Evolutionary conservation across 2,329 filamentous ascomycete genomes (phyloP), one percentile per base, ranked within the genome.

Genomic region (Monilinia vaccinii-corymbosi): DNA sequence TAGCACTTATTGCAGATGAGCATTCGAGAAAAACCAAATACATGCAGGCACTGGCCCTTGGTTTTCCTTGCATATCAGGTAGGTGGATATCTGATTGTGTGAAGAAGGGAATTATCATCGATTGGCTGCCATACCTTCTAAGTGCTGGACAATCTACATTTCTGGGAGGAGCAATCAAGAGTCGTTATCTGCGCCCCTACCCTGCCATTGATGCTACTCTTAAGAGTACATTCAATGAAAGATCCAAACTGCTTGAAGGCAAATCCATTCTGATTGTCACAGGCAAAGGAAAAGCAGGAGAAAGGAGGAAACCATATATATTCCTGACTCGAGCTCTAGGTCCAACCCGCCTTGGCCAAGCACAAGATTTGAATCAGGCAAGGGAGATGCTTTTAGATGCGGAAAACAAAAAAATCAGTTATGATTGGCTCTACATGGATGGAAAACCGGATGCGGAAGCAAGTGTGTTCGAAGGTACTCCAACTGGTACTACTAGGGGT

Each of bases 11-110:
- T 62, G 87, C 92, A 0, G 90, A 97, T 69, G 82, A 84, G 5
- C 88, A 96, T 71, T 94, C 89, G 8, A 85, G 93, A 50, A 91
- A 91, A 64, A 83, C 86, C 53, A 99, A 97, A 71, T 97, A 94
- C 72, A 89, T 97, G 79, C 92, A 97, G 74, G 94, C 94, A 0
- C 81, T 99, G 2, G 92, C 94, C 0, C 81, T 99, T 0, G 91
- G 90, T 0, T 75, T 99, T 0, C 94, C 94, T 0, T 96, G 92
- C 68, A 78, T 99, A 1, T 87, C 90, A 7, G 81, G 85, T 7
- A 85, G 86, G 58, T 99, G 94, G 93, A 77, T 96, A 51, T 79
- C 82, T 31, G 81, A 88, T 53, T 96, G 89, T 63, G 73, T 93
- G 3, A 73, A 78, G 1, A 82, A 82, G 36, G 77, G 78, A 7